Evolutionary conservation across 352 stramenopile species (phyloP), one percentile per base, ranked within the genome.

Genomic region (Phytophthora gonapodyides): DNA sequence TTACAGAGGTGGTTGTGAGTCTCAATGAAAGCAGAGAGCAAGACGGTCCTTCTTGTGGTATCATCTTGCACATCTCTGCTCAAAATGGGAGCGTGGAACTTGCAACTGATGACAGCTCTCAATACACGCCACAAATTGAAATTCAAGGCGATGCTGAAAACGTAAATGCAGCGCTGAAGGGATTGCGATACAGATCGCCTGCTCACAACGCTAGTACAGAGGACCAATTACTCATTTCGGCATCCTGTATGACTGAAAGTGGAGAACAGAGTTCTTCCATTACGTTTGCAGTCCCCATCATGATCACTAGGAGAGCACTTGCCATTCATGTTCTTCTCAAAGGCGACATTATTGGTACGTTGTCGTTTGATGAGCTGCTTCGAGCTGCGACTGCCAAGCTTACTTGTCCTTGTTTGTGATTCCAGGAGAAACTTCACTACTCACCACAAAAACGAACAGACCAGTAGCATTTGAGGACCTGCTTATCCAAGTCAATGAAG

Each of bases 151-250:
- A 41, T n/a, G 12, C 13, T 45, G 61, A 69, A 5, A 69, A 69
- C 46, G 34, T 69, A 19, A 69, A 69, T 56, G 61, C 61, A 42
- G 47, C 47, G 27, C 30, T 69, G 34, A 60, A 54, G 41, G 27
- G 41, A 35, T 47, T 69, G 31, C 37, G 27, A 19, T 69, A 69
- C 37, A 41, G 45, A 51, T 30, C 60, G 15, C 60, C 47, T 40
- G 27, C 35, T 44, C 17, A 17, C 41, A 45, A 7, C 2, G 2
- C 17, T 54, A 24, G 16, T 40, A 34, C 40, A 47, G 54, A 64
- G 15, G 61, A 69, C 38, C 47, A 45, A 1, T 52, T 69, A 35
- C 1, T 45, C 0, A 47, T 69, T 64, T 57, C 54, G 16, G 43
- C 21, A 7, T 33, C 34, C 7, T 69, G 57, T 54, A 36, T 54